These are phyloP conservation scores for Fraxinus latifolia DNA, from an alignment of 305 asterid genomes.

Conservation along the genomic window DNA sequence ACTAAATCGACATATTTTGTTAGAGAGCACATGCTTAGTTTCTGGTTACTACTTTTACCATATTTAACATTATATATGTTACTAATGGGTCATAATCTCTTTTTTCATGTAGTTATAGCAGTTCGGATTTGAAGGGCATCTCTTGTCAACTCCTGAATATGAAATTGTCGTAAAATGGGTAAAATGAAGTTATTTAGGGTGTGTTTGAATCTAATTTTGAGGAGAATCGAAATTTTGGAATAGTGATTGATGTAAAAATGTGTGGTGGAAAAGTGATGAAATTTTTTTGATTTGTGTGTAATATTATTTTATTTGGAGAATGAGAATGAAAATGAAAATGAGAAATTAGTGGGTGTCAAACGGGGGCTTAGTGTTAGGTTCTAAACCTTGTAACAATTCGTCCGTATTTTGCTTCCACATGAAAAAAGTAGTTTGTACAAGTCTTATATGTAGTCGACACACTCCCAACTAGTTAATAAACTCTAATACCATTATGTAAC, in stretches of 20 bases:
- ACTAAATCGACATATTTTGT: neutral
- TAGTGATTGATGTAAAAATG: too few relatives aligned
- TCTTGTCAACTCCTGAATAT: neutral
- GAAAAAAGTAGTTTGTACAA: neutral
- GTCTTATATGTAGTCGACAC: neutral
- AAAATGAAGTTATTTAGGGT: too few relatives aligned
- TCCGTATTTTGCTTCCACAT: neutral
- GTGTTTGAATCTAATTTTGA: too few relatives aligned
- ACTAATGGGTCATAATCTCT: neutral
- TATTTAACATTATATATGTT: neutral
- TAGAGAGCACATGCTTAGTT: conserved; percentile 17
- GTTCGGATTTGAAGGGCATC: neutral
- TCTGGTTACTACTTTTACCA: neutral
- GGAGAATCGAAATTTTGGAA: too few relatives aligned
- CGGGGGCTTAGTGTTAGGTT: neutral
- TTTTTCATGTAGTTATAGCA: neutral
- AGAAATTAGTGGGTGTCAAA: too few relatives aligned
- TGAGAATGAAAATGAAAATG: too few relatives aligned
- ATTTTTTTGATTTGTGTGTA: too few relatives aligned
- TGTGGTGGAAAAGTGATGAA: too few relatives aligned
- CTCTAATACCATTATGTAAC: neutral
- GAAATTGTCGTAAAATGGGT: neutral
- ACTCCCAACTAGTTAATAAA: neutral
- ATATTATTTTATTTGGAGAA: too few relatives aligned
- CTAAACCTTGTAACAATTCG: neutral